Evolutionary conservation across 2,329 filamentous ascomycete species (phyloP).

Genomic region (Colletotrichum sp.): DNA sequence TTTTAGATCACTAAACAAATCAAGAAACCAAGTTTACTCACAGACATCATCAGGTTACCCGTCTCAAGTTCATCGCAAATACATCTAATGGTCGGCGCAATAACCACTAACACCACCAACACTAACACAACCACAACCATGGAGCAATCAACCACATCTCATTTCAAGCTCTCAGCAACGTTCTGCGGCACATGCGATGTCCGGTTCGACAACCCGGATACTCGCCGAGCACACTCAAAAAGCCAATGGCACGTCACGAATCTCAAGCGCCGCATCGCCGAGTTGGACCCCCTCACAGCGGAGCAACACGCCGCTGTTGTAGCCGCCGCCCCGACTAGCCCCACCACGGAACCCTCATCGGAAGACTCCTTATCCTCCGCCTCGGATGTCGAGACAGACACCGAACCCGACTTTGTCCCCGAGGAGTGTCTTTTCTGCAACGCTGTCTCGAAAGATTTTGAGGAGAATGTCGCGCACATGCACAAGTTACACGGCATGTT

Average conservation of each 20-base stretch:
- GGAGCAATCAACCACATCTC: background rate
- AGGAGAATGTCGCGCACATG: conserved; percentile 53
- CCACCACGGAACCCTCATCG: background rate
- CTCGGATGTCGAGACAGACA: background rate
- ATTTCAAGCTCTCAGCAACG: conserved; percentile 14
- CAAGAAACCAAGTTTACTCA: background rate
- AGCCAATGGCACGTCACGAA: conserved; percentile 18
- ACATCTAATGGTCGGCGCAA: background rate
- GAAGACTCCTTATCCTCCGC: background rate
- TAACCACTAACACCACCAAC: background rate
- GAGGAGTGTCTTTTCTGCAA: conserved; percentile 50
- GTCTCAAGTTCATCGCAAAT: background rate
- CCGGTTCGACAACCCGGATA: conserved; percentile 5
- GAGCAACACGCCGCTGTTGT: background rate
- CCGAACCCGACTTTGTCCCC: conserved; percentile 25
- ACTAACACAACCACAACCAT: background rate
- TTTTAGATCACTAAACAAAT: background rate
- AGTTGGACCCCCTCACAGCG: background rate
- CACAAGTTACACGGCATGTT: conserved; percentile 50
- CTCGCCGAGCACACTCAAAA: conserved; percentile 13
- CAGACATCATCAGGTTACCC: background rate
- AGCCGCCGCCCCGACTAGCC: background rate
- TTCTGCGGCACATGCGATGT: conserved; percentile 15
- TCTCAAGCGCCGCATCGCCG: conserved; percentile 17
- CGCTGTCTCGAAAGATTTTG: conserved; percentile 30